These are phyloP conservation scores for Biscogniauxia marginata DNA, from an alignment of 2,329 filamentous ascomycete genomes.

Conservation along the genomic window DNA sequence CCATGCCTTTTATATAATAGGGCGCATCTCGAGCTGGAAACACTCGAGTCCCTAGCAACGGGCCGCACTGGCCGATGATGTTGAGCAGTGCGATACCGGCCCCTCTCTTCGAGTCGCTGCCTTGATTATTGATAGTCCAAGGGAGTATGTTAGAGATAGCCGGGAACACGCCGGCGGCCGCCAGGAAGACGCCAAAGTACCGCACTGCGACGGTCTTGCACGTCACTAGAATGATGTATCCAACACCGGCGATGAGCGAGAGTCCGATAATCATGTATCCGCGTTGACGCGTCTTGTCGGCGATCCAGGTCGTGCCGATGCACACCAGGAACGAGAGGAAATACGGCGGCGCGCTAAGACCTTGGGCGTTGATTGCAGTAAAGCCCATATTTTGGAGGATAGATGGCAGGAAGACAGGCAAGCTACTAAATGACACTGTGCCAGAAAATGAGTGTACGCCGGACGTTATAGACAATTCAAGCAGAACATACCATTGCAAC, in stretches of 20 bases:
- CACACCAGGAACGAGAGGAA: slow-evolving; percentile 65
- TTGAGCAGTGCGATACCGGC: slow-evolving; percentile 63
- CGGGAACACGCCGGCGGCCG: slow-evolving; percentile 63
- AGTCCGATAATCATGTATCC: slow-evolving; percentile 57
- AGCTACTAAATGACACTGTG: slow-evolving; percentile 64
- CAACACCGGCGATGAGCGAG: slow-evolving; percentile 56
- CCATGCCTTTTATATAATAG: slow-evolving; percentile 40
- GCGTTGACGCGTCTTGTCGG: slow-evolving; percentile 65
- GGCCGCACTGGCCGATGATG: slow-evolving; percentile 58
- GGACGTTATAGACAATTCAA: slow-evolving; percentile 25
- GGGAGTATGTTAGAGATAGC: slow-evolving; percentile 67
- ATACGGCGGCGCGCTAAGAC: slow-evolving; percentile 69
- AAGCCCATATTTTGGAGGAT: slow-evolving; percentile 68
- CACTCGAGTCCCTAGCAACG: slow-evolving; percentile 61
- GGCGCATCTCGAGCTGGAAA: slow-evolving; percentile 49
- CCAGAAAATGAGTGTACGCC: slow-evolving; percentile 60
- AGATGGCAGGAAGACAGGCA: slow-evolving; percentile 64
- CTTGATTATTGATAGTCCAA: slow-evolving; percentile 68
- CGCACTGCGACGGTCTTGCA: slow-evolving; percentile 40
- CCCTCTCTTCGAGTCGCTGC: slow-evolving; percentile 63
- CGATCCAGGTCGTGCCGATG: slow-evolving; percentile 59
- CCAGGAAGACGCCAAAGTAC: slow-evolving; percentile 45
- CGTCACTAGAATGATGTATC: slow-evolving; percentile 64
- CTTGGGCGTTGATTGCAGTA: slow-evolving; percentile 64
- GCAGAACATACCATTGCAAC: slow-evolving; percentile 37